These are phyloP conservation scores for Paramecium primaurelia DNA, from an alignment of 73 alveolate species.

Conservation along the genomic window DNA sequence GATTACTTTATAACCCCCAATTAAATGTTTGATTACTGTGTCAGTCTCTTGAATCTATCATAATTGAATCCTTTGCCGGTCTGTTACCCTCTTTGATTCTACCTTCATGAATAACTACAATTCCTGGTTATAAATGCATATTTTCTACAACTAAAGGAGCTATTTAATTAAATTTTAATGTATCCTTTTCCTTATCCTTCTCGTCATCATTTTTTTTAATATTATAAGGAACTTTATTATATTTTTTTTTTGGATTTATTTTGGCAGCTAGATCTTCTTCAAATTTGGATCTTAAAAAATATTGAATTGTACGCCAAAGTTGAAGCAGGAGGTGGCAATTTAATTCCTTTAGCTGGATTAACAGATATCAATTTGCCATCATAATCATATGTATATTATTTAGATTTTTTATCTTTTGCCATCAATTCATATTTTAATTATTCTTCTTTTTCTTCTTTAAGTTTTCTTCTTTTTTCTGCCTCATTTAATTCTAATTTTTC, in stretches of 20 bases:
- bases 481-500: neutral
- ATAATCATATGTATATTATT: conserved; percentile 19
- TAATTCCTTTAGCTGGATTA: neutral
- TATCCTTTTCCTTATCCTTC: conserved; percentile 26
- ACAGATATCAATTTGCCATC: conserved; percentile 42
- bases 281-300: neutral
- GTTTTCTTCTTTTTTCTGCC: conserved; percentile 10
- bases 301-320: neutral
- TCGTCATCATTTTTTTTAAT: neutral
- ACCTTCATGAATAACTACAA: neutral
- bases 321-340: neutral
- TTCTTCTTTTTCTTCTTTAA: conserved; percentile 45
- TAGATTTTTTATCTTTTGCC: conserved; percentile 48
- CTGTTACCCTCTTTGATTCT: neutral
- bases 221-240: neutral
- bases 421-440: conserved; percentile 38
- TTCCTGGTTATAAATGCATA: conserved; percentile 20
- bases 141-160: conserved; percentile 3
- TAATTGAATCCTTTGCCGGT: neutral
- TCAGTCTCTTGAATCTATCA: neutral
- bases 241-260: neutral
- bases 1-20: neutral
- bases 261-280: neutral
- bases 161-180: neutral
- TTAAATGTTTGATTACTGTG: neutral